Evolutionary conservation across 768 basidiomycete genomes (phyloP).

Genomic region (Hygrocybe punicea): DNA sequence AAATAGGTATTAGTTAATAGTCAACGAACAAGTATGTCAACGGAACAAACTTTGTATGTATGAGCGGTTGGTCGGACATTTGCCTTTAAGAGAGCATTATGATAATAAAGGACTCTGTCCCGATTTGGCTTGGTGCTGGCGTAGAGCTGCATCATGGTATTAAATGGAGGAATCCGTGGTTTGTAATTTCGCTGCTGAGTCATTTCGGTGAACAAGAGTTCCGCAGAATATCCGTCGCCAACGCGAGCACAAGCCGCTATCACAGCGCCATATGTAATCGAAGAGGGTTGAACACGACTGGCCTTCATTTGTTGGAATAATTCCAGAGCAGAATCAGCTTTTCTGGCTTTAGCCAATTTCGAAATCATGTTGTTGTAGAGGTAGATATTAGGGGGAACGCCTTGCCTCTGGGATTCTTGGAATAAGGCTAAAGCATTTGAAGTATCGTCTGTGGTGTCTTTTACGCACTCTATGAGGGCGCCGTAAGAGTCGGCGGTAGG

Average conservation of each 20-base stretch:
- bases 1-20: constrained; percentile 6
- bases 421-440: constrained; percentile 82
- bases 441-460: constrained; percentile 95
- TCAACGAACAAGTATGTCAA: neutral
- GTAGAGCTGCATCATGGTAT: constrained; percentile 98
- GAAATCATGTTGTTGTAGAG: constrained; percentile 98
- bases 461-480: constrained; percentile 78
- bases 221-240: constrained; percentile 80
- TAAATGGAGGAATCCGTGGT: constrained; percentile 91
- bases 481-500: constrained; percentile 92
- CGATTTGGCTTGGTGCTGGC: constrained; percentile 87
- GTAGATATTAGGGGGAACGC: constrained; percentile 76
- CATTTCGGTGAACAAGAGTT: constrained; percentile 87
- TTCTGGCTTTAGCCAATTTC: constrained; percentile 90
- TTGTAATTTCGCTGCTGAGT: constrained; percentile 63
- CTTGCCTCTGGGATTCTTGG: constrained; percentile 66
- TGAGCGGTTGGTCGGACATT: constrained; percentile 76
- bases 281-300: constrained; percentile 57
- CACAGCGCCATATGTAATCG: constrained; percentile 92
- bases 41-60: constrained; percentile 78
- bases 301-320: constrained; percentile 87
- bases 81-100: constrained; percentile 57
- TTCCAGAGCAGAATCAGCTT: constrained; percentile 83
- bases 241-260: constrained; percentile 93
- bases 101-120: constrained; percentile 70